phyloP scores from a whole-genome alignment of 768 basidiomycete species.

The Tephrocybe sp. region DNA sequence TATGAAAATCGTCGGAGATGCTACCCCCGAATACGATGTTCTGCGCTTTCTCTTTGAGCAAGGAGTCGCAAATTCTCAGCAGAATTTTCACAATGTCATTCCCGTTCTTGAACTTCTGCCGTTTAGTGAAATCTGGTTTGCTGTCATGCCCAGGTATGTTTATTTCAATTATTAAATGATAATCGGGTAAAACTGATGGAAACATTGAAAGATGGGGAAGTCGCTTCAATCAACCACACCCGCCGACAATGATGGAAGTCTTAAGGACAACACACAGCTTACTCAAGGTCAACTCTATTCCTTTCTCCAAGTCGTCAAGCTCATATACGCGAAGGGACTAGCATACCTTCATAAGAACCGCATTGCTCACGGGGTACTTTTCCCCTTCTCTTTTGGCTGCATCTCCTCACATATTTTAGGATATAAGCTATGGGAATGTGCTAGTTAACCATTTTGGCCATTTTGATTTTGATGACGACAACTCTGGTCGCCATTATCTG shows the following conservation, averaged over 20 bases:
- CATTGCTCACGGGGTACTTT: no score
- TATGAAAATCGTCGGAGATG: no score
- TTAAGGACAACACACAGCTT: constrained; percentile 1
- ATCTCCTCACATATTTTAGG: constrained; percentile 1
- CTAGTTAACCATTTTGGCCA: constrained; percentile 5
- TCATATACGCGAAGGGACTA: background rate
- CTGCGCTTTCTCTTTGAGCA: no score
- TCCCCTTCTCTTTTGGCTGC: background rate
- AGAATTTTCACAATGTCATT: constrained; percentile 1
- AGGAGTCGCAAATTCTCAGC: background rate
- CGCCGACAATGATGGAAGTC: background rate
- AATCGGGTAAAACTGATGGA: no score
- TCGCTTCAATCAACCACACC: background rate
- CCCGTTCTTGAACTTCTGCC: constrained; percentile 10
- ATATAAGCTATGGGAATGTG: constrained; percentile 15
- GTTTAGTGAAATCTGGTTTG: constrained; percentile 4
- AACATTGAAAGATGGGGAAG: background rate
- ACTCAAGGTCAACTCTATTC: background rate
- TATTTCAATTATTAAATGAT: no score
- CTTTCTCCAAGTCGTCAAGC: background rate
- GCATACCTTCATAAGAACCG: no score
- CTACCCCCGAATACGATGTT: constrained; percentile 23
- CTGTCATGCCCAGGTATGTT: constrained; percentile 10
- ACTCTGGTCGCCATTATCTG: background rate
- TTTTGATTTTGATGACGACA: background rate